Base-by-base conservation (phyloP, 2,329 filamentous ascomycete genomes). In the Zymoseptoria passerinii region DNA sequence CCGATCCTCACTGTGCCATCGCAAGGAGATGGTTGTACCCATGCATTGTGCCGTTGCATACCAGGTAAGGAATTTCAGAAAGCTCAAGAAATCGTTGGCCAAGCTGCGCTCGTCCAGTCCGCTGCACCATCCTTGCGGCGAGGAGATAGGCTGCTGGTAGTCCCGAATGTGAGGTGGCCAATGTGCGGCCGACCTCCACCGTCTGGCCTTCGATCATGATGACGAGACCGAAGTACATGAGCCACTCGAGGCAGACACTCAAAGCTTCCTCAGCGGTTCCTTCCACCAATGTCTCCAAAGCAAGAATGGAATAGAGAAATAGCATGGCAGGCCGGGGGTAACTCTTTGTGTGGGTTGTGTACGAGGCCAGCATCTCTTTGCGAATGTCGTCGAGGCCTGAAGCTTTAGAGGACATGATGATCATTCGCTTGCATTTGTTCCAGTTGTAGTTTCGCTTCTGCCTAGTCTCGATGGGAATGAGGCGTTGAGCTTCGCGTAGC, bases 31-130 rank as follows among this genome's bases (percentile, higher is more conserved):
- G 35, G 3, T 61, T 53, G 27, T 53, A 61, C 1, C 59, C 59
- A 44, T 23, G 54, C 54, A 61, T 57, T 20, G 44, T 44, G 2
- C 59, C 59, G 16, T 61, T 61, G 28, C 57, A 51, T 6, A 54
- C 48, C 50, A 53, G 16, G 16, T 61, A 61, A 1, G 55, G 28
- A 48, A 53, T 44, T 27, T 48, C 35, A n/a, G 59, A 57, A 9
- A 61, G 53, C 3, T 53, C 35, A 5, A 57, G 48, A 19, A 61
- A 19, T 50, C 35, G 51, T 50, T 18, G 5, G 50, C 40, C 8
- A 50, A 52, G 13, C 44, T 8, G 2, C 48, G 28, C 16, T 54
- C 35, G 4, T 28, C 27, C 23, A 29, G 28, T 29, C 58, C 50
- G 44, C 50, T 55, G 16, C 50, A 49, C 29, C 58, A 44, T n/a